phyloP scores from a whole-genome alignment of 495 filamentous ascomycete genomes.

The Neurospora intermedia region DNA sequence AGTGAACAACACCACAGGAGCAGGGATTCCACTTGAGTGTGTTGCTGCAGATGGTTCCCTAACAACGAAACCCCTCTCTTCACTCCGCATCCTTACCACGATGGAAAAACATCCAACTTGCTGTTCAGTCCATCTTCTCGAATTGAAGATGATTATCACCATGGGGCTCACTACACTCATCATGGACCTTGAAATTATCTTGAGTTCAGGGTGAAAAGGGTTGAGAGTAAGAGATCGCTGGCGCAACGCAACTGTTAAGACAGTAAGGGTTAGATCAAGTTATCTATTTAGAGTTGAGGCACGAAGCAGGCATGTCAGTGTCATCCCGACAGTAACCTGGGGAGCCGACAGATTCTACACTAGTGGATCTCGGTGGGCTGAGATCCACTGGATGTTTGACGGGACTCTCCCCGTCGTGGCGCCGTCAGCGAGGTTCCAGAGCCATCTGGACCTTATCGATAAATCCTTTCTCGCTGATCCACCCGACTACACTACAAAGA shows the following conservation, averaged over 20 bases:
- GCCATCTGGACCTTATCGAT: not conserved
- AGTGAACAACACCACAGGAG: not conserved
- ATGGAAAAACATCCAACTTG: not conserved
- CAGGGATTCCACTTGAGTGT: not conserved
- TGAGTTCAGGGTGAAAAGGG: not conserved
- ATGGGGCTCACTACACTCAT: not conserved
- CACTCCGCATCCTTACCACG: not conserved
- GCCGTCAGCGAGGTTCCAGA: not conserved
- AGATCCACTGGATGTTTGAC: not conserved
- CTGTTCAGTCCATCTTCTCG: not conserved
- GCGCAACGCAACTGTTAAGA: not conserved
- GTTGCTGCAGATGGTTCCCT: not conserved
- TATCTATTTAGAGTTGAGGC: not conserved
- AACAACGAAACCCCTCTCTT: not conserved
- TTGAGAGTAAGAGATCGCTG: not conserved
- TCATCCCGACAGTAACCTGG: not conserved
- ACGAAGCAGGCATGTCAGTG: not conserved
- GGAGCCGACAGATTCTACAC: not conserved
- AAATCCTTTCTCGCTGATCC: not conserved
- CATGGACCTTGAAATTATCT: not conserved
- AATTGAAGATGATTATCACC: not conserved
- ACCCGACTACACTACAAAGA: not conserved
- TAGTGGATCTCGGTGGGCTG: not conserved
- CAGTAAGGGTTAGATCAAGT: not conserved
- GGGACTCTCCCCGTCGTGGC: not conserved